These are phyloP conservation scores for Vanderwaltozyma tropicalis DNA, from an alignment of 805 yeast species.

Conservation along the genomic window DNA sequence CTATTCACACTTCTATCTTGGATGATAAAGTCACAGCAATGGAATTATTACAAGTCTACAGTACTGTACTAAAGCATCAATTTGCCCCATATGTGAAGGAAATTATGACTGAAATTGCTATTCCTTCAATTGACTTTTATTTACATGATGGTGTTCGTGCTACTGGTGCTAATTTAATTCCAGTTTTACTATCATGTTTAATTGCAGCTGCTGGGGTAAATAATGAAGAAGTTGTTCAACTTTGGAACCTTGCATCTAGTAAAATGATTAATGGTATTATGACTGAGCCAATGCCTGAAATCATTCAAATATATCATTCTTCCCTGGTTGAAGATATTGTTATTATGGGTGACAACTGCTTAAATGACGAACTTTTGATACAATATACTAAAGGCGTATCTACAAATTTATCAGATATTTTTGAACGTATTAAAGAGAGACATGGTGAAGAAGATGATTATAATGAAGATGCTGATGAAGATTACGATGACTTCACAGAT, in stretches of 20 bases:
- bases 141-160: slow-evolving; percentile 91
- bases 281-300: slow-evolving; percentile 74
- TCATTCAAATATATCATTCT: slow-evolving; percentile 66
- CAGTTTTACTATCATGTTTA: slow-evolving; percentile 62
- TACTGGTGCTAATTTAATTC: slow-evolving; percentile 77
- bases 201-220: slow-evolving; percentile 37
- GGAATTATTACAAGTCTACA: slow-evolving; percentile 76
- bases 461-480: slow-evolving; percentile 79
- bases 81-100: slow-evolving; percentile 78
- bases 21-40: slow-evolving; percentile 92
- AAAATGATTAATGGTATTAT: slow-evolving; percentile 59
- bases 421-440: slow-evolving; percentile 59
- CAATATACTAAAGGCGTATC: slow-evolving; percentile 50
- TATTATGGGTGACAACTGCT: slow-evolving; percentile 53
- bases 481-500: slow-evolving; percentile 73
- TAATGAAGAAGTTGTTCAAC: slow-evolving; percentile 48
- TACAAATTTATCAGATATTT: slow-evolving; percentile 53
- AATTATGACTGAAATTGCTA: slow-evolving; percentile 63
- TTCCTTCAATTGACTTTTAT: slow-evolving; percentile 85
- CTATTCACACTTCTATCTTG: slow-evolving; percentile 86
- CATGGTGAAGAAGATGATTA: slow-evolving; percentile 75
- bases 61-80: slow-evolving; percentile 68
- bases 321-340: slow-evolving; percentile 58
- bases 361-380: slow-evolving; percentile 45
- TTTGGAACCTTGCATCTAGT: slow-evolving; percentile 64